Base-by-base conservation (phyloP, 2,329 filamentous ascomycete species). In the Venturia pyrina region DNA sequence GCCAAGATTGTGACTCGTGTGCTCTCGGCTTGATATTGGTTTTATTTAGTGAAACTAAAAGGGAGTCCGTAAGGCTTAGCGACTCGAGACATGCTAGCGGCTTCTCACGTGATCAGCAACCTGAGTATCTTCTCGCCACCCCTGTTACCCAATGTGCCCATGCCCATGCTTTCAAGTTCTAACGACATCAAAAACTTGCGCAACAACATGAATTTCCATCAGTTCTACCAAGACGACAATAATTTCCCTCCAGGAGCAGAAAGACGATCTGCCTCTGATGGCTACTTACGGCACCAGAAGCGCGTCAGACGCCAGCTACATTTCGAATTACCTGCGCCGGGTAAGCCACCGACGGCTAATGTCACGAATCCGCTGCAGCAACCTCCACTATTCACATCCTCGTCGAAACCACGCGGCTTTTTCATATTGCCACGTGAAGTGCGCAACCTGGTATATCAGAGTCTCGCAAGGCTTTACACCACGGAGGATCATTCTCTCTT, bases 181-280 rank as follows among this genome's bases (percentile, higher is more conserved):
- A 59, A n/a, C 32, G 37, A 8, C 53, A 4, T 37, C 24, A 37
- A 59, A 56, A 32, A 8, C 4, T 32, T 28, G 7, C 53, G 24
- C 32, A 5, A 10, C 1, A 19, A n/a, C 28, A 59, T 59, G 53
- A 21, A 1, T 40, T n/a, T 37, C 15, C 28, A 10, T 17, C 5
- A 37, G 11, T 37, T 37, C 17, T 59, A 37, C 53, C 32, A 59
- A 19, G 53, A 59, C 28, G 53, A 59, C 28, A 34, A 59, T 17
- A 34, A 59, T 15, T 15, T 59, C 32, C 53, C 53, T n/a, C 53
- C 53, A 13, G 53, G 53, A 19, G 15, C 28, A 59, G 15, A 34
- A 59, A 59, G 32, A 37, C 53, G 53, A 37, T 59, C 53, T n/a
- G 53, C 53, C 8, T 37, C 32, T n/a, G 53, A 59, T 59, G 53